These are phyloP conservation scores for Thermoascus crustaceus DNA, from an alignment of 2,329 filamentous ascomycete genomes.

Conservation along the genomic window DNA sequence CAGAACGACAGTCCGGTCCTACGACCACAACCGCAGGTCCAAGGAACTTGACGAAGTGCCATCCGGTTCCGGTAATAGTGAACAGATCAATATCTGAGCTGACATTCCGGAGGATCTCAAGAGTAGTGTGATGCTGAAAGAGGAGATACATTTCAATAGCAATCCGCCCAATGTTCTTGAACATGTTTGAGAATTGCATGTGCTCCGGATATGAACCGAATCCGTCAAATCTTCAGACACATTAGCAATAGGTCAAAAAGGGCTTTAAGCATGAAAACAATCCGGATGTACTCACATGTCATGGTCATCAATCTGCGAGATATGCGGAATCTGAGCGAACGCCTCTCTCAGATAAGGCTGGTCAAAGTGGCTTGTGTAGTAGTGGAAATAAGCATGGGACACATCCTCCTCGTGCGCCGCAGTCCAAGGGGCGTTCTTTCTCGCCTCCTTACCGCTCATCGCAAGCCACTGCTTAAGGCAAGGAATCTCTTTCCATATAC, in stretches of 20 bases:
- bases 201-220: constrained; percentile 96
- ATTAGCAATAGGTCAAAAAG: constrained; percentile 2
- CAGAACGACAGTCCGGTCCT: constrained; percentile 84
- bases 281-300: constrained; percentile 68
- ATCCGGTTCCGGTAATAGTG: constrained; percentile 91
- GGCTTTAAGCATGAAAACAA: neutral
- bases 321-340: constrained; percentile 92
- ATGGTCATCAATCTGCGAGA: constrained; percentile 90
- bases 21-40: constrained; percentile 85
- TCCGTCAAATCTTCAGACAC: constrained; percentile 68
- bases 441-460: constrained; percentile 84
- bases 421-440: constrained; percentile 86
- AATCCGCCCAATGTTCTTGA: constrained; percentile 94
- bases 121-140: constrained; percentile 95
- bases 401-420: constrained; percentile 93
- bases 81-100: constrained; percentile 86
- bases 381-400: constrained; percentile 94
- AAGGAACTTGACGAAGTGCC: constrained; percentile 97
- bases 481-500: constrained; percentile 93
- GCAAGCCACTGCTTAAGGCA: constrained; percentile 90
- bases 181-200: constrained; percentile 96
- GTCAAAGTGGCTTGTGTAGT: constrained; percentile 97
- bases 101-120: constrained; percentile 85
- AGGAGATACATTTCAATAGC: constrained; percentile 96
- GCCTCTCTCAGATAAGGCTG: constrained; percentile 90